Percentiles rank a stretch among this genome's conserved stretches.
These are phyloP conservation scores for Sodiomyces alkalinus DNA, from an alignment of 2,329 filamentous ascomycete genomes.

Conservation along the genomic window DNA sequence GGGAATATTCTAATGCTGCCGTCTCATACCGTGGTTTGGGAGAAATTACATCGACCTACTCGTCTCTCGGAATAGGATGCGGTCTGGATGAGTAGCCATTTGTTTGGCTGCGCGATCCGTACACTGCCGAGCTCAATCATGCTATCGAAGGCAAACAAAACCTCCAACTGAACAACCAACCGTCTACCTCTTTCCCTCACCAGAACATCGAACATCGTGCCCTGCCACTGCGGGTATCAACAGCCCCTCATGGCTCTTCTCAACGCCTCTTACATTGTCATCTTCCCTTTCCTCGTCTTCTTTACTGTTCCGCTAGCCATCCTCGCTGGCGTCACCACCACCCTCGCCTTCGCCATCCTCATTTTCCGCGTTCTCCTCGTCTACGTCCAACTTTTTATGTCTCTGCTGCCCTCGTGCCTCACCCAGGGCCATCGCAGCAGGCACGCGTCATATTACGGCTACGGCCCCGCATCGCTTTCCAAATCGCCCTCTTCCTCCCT, in stretches of 20 bases:
- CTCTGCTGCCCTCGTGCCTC: conserved; percentile 40
- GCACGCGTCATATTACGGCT: conserved; percentile 9
- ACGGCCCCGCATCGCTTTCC: conserved; percentile 5
- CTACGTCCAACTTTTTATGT: conserved; percentile 46
- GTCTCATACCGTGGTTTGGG: no score
- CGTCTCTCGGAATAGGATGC: no score
- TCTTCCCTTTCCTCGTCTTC: conserved; percentile 46
- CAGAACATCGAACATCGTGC: no score
- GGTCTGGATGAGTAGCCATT: no score
- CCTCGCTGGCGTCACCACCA: conserved; percentile 48
- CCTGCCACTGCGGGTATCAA: no score
- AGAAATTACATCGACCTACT: no score
- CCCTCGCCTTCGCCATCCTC: conserved; percentile 44
- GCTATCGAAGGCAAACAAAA: no score
- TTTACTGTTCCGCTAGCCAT: conserved; percentile 48
- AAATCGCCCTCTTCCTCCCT: conserved; percentile 1
- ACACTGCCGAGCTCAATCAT: no score
- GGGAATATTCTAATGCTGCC: no score
- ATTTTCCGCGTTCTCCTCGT: conserved; percentile 44
- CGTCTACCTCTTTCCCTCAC: no score
- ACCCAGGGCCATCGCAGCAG: conserved; percentile 14
- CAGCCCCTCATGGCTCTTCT: conserved; percentile 30
- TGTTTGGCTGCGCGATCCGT: no score
- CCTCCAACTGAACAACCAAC: no score
- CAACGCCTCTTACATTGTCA: conserved; percentile 37